These are phyloP conservation scores for Salpingoeca rosetta DNA, from an alignment of 78 protist genomes.

Conservation along the genomic window DNA sequence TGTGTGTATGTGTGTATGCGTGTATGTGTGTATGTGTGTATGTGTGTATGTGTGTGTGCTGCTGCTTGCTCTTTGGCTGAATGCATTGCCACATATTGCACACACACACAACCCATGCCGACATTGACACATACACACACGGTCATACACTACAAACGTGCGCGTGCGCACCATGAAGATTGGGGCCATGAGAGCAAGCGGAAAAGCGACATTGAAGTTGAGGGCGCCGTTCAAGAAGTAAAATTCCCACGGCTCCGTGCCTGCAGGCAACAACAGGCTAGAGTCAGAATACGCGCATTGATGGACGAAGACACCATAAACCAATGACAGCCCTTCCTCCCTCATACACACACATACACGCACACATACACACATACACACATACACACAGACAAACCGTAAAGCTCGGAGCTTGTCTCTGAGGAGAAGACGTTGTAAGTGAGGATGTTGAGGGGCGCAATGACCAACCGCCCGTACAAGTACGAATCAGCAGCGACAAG, in stretches of 20 bases:
- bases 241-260: constrained; percentile 47
- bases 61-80: background rate
- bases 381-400: background rate
- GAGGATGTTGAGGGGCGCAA: constrained; percentile 53
- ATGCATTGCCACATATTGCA: no score
- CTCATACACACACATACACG: no score
- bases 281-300: no score
- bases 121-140: no score
- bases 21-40: background rate
- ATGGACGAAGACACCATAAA: background rate
- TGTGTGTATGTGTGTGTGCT: background rate
- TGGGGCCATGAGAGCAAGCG: constrained; percentile 23
- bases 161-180: background rate
- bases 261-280: constrained; percentile 55
- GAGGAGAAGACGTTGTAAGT: constrained; percentile 38
- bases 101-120: no score
- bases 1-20: background rate
- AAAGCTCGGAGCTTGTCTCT: constrained; percentile 8
- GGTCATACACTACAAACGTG: no score
- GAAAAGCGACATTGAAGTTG: constrained; percentile 52
- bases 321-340: background rate
- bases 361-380: no score
- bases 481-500: constrained; percentile 42
- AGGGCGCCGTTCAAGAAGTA: constrained; percentile 50
- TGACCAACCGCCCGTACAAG: constrained; percentile 40